A percentile compares a stretch with the other conserved stretches of the same genome.
These are phyloP conservation scores for Gaeumannomyces tritici DNA, from an alignment of 2,329 filamentous ascomycete species.

Conservation along the genomic window DNA sequence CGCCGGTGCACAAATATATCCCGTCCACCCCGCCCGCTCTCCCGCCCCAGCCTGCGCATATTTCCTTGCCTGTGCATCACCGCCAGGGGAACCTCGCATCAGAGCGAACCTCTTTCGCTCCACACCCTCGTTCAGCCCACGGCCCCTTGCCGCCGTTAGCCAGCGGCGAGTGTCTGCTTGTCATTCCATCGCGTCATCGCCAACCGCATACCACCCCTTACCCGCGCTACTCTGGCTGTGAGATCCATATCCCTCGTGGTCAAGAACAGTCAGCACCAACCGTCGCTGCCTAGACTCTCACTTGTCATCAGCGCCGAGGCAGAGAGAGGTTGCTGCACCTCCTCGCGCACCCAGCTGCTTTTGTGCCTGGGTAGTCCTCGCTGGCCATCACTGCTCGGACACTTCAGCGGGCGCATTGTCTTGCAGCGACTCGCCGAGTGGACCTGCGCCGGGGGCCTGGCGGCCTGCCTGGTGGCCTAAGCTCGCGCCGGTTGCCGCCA, in stretches of 20 bases:
- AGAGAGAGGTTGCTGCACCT: neutral
- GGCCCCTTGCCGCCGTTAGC: neutral
- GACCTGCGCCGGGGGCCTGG: neutral
- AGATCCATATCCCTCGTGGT: neutral
- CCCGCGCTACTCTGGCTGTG: no score
- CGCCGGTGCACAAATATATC: neutral
- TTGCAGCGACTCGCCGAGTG: neutral
- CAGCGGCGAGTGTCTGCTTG: no score
- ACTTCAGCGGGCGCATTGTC: neutral
- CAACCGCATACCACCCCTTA: no score
- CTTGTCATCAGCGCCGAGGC: neutral
- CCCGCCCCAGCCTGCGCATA: neutral
- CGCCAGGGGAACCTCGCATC: neutral
- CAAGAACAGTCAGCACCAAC: neutral
- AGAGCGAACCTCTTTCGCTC: neutral
- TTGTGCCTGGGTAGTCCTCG: neutral
- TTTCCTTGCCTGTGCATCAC: no score
- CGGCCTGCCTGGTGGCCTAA: no score
- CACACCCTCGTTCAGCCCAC: neutral
- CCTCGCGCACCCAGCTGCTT: no score
- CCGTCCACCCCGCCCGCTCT: no score
- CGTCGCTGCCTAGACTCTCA: neutral
- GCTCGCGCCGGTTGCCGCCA: no score
- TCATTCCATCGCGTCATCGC: neutral
- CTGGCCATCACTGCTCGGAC: neutral